Percentiles rank a stretch among this genome's conserved stretches.
Evolutionary conservation across 2,329 filamentous ascomycete genomes (phyloP).

Genomic region (Stachybotrys echinatus): DNA sequence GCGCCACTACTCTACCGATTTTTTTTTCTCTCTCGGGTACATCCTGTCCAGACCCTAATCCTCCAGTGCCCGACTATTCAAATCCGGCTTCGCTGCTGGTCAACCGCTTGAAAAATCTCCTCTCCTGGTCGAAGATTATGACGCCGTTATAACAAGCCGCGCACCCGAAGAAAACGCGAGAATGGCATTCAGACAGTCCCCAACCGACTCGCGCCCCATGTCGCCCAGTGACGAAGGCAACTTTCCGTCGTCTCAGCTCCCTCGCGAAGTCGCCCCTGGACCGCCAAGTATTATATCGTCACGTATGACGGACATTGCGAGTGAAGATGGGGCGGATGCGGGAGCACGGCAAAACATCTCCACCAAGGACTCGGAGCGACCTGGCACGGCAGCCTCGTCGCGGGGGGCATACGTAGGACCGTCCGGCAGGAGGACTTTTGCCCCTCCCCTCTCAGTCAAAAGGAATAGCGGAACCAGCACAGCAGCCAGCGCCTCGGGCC

Average conservation of each 20-base stretch:
- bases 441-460: slow-evolving; percentile 37
- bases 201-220: slow-evolving; percentile 22
- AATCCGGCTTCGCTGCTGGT: too few species aligned
- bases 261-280: slow-evolving; percentile 36
- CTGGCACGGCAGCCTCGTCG: slow-evolving; percentile 43
- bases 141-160: slow-evolving; percentile 13
- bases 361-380: slow-evolving; percentile 39
- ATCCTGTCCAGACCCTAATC: too few species aligned
- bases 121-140: too few species aligned
- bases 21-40: too few species aligned
- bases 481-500: slow-evolving; percentile 47
- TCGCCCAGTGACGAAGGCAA: slow-evolving; percentile 32
- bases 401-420: slow-evolving; percentile 46
- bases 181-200: slow-evolving; percentile 32
- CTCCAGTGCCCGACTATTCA: too few species aligned
- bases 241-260: slow-evolving; percentile 34
- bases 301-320: slow-evolving; percentile 62
- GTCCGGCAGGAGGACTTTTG: slow-evolving; percentile 47
- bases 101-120: too few species aligned
- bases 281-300: slow-evolving; percentile 66
- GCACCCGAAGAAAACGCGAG: slow-evolving; percentile 7
- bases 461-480: slow-evolving; percentile 36
- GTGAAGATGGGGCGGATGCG: slow-evolving; percentile 46
- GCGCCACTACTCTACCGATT: too few species aligned
- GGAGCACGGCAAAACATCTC: slow-evolving; percentile 21